A percentile compares a stretch with the other conserved stretches of the same genome.
phyloP scores from a whole-genome alignment of 1,139 yeast genomes.

The Hyphopichia wangnamkhiaoensis region DNA sequence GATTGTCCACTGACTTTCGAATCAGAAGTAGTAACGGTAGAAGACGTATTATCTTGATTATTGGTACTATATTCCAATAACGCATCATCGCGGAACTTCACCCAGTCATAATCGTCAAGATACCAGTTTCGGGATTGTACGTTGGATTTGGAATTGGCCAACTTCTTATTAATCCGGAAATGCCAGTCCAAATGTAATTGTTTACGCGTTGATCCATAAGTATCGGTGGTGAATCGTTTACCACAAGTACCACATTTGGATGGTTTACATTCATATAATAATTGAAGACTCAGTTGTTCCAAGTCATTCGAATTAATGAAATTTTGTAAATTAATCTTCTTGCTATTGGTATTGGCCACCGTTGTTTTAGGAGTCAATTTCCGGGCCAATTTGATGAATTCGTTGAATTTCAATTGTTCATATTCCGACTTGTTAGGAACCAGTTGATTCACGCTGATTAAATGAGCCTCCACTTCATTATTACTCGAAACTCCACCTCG shows the following conservation, averaged over 20 bases:
- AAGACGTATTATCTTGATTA: slow-evolving; percentile 8
- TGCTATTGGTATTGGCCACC: slow-evolving; percentile 12
- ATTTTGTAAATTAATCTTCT: slow-evolving; percentile 26
- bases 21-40: slow-evolving; percentile 2
- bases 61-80: slow-evolving; percentile 35
- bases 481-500: slow-evolving; percentile 19
- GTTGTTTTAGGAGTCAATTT: slow-evolving; percentile 12
- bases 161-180: slow-evolving; percentile 82
- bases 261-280: slow-evolving; percentile 63
- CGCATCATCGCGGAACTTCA: slow-evolving; percentile 64
- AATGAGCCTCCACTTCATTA: slow-evolving; percentile 35
- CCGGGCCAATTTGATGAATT: slow-evolving; percentile 27
- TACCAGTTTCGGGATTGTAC: slow-evolving; percentile 85
- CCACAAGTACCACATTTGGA: slow-evolving; percentile 91
- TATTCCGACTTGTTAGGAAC: slow-evolving; percentile 24
- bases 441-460: slow-evolving; percentile 15
- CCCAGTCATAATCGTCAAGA: slow-evolving; percentile 73
- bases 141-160: slow-evolving; percentile 40
- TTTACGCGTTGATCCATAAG: slow-evolving; percentile 53
- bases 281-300: slow-evolving; percentile 24
- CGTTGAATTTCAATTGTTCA: slow-evolving; percentile 29
- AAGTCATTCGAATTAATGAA: slow-evolving; percentile 39
- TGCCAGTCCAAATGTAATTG: slow-evolving; percentile 92
- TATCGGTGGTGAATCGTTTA: slow-evolving; percentile 70
- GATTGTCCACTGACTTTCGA: background rate